Evolutionary conservation across 2,329 filamentous ascomycete species (phyloP).

Genomic region (Sporothrix inflata): DNA sequence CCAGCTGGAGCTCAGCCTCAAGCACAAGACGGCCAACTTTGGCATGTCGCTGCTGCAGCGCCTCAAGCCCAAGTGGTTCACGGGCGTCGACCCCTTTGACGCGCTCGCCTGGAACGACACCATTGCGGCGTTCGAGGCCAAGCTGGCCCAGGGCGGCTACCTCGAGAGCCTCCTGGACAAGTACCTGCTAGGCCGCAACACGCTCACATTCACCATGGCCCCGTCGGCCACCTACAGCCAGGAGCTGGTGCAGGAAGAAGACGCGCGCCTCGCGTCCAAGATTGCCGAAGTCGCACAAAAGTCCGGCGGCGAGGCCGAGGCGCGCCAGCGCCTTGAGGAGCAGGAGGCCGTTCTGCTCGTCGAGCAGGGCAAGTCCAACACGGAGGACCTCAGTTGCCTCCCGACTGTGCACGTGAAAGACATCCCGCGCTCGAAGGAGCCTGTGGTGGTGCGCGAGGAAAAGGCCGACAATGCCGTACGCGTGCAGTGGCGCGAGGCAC

Average conservation of each 20-base stretch:
- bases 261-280: conserved; percentile 71
- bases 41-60: conserved; percentile 89
- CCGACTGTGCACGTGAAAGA: conserved; percentile 88
- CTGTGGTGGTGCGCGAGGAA: conserved; percentile 63
- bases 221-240: conserved; percentile 76
- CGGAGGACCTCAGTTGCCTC: conserved; percentile 82
- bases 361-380: conserved; percentile 82
- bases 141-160: conserved; percentile 75
- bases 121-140: conserved; percentile 77
- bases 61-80: conserved; percentile 92
- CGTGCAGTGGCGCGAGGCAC: conserved; percentile 88
- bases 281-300: conserved; percentile 70
- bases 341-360: conserved; percentile 79
- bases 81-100: conserved; percentile 89
- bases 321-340: conserved; percentile 65
- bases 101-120: conserved; percentile 90
- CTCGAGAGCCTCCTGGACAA: conserved; percentile 84
- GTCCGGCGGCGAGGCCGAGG: conserved; percentile 70
- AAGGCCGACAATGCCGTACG: conserved; percentile 51
- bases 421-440: conserved; percentile 77
- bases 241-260: conserved; percentile 77
- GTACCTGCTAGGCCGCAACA: conserved; percentile 85
- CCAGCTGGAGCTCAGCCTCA: conserved; percentile 87
- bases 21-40: conserved; percentile 96
- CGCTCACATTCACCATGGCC: conserved; percentile 90